Conservation (phyloP, 2,329 filamentous ascomycete species). For the Dactylonectria estremocensis region DNA sequence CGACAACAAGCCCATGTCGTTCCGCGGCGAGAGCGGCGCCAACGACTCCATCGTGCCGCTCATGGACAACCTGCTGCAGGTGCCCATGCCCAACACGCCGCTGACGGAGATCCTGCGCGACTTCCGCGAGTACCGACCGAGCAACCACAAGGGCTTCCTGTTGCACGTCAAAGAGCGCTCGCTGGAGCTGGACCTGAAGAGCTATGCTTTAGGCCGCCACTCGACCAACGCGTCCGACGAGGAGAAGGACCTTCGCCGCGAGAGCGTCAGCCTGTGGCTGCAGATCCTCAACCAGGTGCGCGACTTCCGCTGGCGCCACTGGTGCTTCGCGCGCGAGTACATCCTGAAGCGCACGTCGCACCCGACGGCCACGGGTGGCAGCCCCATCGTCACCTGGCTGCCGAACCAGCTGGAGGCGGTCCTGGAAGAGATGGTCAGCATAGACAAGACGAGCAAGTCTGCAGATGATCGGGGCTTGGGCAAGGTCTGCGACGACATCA, state of each 20-base stretch:
- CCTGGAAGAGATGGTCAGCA: slow-evolving; percentile 76
- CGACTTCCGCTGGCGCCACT: slow-evolving; percentile 87
- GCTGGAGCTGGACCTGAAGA: slow-evolving; percentile 67
- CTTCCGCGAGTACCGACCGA: slow-evolving; percentile 90
- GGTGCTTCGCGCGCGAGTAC: slow-evolving; percentile 89
- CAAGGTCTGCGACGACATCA: slow-evolving; percentile 69
- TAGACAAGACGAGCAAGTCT: slow-evolving; percentile 61
- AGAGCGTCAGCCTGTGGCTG: slow-evolving; percentile 73
- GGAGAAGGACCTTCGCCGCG: slow-evolving; percentile 62
- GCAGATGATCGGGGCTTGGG: slow-evolving; percentile 58
- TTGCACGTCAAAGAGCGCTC: slow-evolving; percentile 74
- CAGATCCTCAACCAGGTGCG: slow-evolving; percentile 81
- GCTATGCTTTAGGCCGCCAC: slow-evolving; percentile 66
- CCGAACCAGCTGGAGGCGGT: slow-evolving; percentile 86
- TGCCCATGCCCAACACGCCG: slow-evolving; percentile 90
- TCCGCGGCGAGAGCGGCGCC: slow-evolving; percentile 93
- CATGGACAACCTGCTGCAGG: slow-evolving; percentile 88
- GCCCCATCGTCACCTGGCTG: slow-evolving; percentile 87
- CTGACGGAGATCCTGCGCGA: slow-evolving; percentile 90
- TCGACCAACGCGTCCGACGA: slow-evolving; percentile 44
- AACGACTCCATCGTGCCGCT: slow-evolving; percentile 96
- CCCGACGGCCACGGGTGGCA: slow-evolving; percentile 85
- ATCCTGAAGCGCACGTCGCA: slow-evolving; percentile 84
- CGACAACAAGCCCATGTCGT: slow-evolving; percentile 78
- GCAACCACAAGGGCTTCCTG: slow-evolving; percentile 90